A percentile compares a stretch with the other conserved stretches of the same genome.
These are phyloP conservation scores for Calocera cornea DNA, from an alignment of 768 basidiomycete genomes.

Conservation along the genomic window DNA sequence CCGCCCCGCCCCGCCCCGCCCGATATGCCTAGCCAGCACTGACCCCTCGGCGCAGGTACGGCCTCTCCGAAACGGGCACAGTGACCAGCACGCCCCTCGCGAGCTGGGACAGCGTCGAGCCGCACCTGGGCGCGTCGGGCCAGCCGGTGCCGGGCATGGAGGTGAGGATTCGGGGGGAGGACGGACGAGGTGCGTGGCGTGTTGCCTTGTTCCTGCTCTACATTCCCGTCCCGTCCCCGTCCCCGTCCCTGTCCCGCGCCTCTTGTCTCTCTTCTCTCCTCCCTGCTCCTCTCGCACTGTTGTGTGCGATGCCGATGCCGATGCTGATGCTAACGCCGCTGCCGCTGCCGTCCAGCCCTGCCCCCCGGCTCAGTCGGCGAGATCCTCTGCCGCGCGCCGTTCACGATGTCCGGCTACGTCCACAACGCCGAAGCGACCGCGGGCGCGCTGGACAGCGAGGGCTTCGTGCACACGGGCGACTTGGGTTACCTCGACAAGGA, in stretches of 20 bases:
- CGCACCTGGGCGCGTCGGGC: conserved; percentile 12
- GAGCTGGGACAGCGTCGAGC: conserved; percentile 15
- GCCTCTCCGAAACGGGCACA: conserved; percentile 17
- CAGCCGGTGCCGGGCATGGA: conserved; percentile 6
- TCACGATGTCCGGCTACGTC: conserved; percentile 17
- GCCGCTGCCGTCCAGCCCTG: background rate
- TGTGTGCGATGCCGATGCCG: too few species aligned
- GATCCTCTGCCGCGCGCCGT: conserved; percentile 14
- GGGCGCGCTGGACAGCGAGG: conserved; percentile 14
- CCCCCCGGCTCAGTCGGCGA: conserved; percentile 15
- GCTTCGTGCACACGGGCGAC: conserved; percentile 21
- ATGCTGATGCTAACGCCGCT: too few species aligned
- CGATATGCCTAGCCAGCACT: too few species aligned
- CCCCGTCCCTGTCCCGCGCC: background rate
- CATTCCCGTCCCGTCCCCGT: too few species aligned
- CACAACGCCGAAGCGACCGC: conserved; percentile 16
- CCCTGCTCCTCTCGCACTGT: too few species aligned
- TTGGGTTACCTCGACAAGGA: conserved; percentile 16
- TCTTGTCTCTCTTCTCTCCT: background rate
- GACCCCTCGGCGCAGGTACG: conserved; percentile 9
- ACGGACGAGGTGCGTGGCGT: background rate
- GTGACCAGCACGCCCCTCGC: conserved; percentile 10
- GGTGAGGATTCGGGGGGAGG: background rate
- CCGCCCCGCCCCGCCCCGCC: background rate
- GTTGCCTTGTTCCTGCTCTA: too few species aligned